Percentiles rank a stretch among this genome's conserved stretches.
Conservation (phyloP, 2,329 filamentous ascomycete species). For the Ophidiomyces ophidiicola region DNA sequence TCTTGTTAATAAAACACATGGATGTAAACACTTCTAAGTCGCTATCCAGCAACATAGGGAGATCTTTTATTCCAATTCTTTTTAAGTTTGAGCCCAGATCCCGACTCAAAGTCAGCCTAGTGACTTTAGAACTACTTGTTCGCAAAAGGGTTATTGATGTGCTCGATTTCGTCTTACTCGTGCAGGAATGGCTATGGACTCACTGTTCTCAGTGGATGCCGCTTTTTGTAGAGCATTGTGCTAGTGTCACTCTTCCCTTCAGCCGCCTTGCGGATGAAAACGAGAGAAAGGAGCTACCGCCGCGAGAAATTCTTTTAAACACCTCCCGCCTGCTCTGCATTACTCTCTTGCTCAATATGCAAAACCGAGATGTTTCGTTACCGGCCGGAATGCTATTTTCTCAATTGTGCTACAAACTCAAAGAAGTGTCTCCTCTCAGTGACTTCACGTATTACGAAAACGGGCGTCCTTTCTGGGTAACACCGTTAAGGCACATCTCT, state of each 20-base stretch:
- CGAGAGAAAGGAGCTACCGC: slow-evolving; percentile 9
- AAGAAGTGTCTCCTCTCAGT: slow-evolving; percentile 1
- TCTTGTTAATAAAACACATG: slow-evolving; percentile 23
- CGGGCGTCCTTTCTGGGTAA: slow-evolving; percentile 26
- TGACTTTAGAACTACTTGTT: slow-evolving; percentile 28
- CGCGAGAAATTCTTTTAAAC: slow-evolving; percentile 15
- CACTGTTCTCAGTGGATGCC: slow-evolving; percentile 24
- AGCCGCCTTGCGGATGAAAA: slow-evolving; percentile 15
- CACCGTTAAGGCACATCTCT: slow-evolving; percentile 27
- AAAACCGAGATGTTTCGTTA: slow-evolving; percentile 14
- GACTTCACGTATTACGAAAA: slow-evolving; percentile 4
- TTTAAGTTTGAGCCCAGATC: slow-evolving; percentile 30
- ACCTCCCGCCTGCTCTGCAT: slow-evolving; percentile 18
- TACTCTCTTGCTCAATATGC: slow-evolving; percentile 13
- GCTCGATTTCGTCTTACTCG: slow-evolving; percentile 22
- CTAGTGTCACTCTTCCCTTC: slow-evolving; percentile 21
- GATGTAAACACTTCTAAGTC: slow-evolving; percentile 16
- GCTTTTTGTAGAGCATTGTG: slow-evolving; percentile 24
- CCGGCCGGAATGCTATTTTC: slow-evolving; percentile 14
- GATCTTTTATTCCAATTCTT: slow-evolving; percentile 26
- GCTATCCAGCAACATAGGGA: slow-evolving; percentile 20
- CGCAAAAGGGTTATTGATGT: slow-evolving; percentile 28
- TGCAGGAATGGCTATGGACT: slow-evolving; percentile 25
- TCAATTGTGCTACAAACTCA: slow-evolving; percentile 14
- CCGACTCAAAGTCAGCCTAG: slow-evolving; percentile 28